These are phyloP conservation scores for Podila clonocystis DNA, from an alignment of 192 early-diverging fungal species.

Conservation along the genomic window DNA sequence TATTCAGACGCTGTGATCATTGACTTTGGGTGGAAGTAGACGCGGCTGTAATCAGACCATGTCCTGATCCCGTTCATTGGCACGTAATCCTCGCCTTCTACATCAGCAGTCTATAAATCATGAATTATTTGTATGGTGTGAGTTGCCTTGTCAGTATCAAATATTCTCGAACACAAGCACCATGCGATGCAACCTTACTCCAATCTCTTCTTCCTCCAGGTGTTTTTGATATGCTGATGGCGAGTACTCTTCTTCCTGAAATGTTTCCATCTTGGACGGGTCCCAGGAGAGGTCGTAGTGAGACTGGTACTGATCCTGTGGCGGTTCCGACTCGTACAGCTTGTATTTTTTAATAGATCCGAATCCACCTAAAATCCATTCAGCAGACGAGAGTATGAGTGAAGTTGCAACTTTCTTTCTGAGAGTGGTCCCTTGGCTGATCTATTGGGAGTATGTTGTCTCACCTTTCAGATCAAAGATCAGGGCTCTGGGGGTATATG, in stretches of 20 bases:
- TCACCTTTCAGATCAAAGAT: conserved; percentile 84
- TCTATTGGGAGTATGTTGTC: neutral
- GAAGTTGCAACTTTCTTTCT: neutral
- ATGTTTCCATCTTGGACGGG: conserved; percentile 44
- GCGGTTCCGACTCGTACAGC: conserved; percentile 50
- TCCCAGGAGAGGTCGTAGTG: conserved; percentile 56
- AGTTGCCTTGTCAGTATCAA: neutral
- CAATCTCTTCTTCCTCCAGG: conserved; percentile 36
- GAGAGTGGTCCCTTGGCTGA: too few species aligned
- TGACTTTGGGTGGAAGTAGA: conserved; percentile 79
- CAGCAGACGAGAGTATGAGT: neutral
- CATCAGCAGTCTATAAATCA: conserved; percentile 23
- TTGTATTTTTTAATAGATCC: conserved; percentile 54
- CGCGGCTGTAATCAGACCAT: conserved; percentile 88
- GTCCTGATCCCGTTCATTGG: conserved; percentile 63
- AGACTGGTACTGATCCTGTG: conserved; percentile 49
- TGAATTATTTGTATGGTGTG: neutral
- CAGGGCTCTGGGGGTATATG: conserved; percentile 81
- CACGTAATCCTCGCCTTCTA: conserved; percentile 52
- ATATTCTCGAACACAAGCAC: neutral
- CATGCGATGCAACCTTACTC: conserved; percentile 11
- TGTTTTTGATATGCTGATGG: conserved; percentile 38
- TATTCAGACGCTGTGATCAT: conserved; percentile 51
- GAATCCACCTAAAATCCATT: conserved; percentile 44
- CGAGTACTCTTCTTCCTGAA: conserved; percentile 28